Percentiles rank a stretch among this genome's conserved stretches.
Evolutionary conservation across 2,329 filamentous ascomycete genomes (phyloP).

Genomic region (Pseudocercospora vitis): DNA sequence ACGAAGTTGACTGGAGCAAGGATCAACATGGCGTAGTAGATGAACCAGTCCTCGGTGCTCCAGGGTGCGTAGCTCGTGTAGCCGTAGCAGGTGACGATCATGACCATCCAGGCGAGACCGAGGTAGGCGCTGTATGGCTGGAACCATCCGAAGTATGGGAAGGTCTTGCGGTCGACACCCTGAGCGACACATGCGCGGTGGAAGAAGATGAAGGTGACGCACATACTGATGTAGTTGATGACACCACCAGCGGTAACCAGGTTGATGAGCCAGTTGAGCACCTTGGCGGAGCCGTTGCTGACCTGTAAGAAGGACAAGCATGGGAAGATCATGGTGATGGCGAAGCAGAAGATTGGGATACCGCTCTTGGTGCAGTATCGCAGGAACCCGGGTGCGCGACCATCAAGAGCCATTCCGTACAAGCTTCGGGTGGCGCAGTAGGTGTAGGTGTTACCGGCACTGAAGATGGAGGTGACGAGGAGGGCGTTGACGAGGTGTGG

Average conservation of each 20-base stretch:
- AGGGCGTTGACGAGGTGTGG: slow-evolving; percentile 41
- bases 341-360: slow-evolving; percentile 59
- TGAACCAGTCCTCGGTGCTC: slow-evolving; percentile 45
- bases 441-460: slow-evolving; percentile 55
- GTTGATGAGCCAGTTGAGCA: slow-evolving; percentile 48
- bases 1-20: slow-evolving; percentile 56
- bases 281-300: slow-evolving; percentile 32
- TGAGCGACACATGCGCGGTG: slow-evolving; percentile 54
- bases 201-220: slow-evolving; percentile 58
- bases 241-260: slow-evolving; percentile 56
- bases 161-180: slow-evolving; percentile 50
- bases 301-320: slow-evolving; percentile 39
- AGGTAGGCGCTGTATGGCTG: slow-evolving; percentile 56
- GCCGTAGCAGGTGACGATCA: slow-evolving; percentile 52
- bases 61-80: slow-evolving; percentile 52
- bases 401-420: slow-evolving; percentile 54
- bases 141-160: slow-evolving; percentile 57
- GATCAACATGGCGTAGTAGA: slow-evolving; percentile 59
- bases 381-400: slow-evolving; percentile 55
- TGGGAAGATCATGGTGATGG: slow-evolving; percentile 43
- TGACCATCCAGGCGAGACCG: slow-evolving; percentile 32
- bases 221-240: slow-evolving; percentile 64
- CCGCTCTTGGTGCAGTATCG: slow-evolving; percentile 60
- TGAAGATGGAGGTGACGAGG: slow-evolving; percentile 54
- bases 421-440: slow-evolving; percentile 55